phyloP scores from a whole-genome alignment of 768 basidiomycete species.

The Cystobasidiopsis lactophilus region DNA sequence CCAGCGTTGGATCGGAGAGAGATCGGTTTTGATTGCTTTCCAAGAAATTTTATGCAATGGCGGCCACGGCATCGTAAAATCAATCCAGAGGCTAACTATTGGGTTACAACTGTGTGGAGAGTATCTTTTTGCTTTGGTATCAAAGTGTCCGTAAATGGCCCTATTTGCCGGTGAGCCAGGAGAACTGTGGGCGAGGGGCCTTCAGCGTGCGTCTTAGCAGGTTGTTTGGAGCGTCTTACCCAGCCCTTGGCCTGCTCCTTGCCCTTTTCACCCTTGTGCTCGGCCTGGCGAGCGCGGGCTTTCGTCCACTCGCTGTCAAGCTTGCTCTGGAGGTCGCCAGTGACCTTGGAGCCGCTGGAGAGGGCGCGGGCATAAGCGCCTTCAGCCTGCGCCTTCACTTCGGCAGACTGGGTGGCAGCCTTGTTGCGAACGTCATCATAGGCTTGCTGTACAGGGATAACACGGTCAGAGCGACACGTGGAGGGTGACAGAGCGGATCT shows the following conservation, averaged over 20 bases:
- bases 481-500: background rate
- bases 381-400: conserved; percentile 1
- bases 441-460: background rate
- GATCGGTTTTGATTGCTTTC: too few species aligned
- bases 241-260: background rate
- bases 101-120: too few species aligned
- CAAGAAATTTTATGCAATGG: too few species aligned
- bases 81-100: too few species aligned
- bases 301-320: background rate
- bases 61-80: too few species aligned
- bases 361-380: background rate
- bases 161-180: conserved; percentile 27
- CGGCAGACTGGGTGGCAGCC: background rate
- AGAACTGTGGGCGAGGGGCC: background rate
- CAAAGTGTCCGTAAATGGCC: too few species aligned
- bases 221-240: too few species aligned
- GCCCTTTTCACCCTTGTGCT: background rate
- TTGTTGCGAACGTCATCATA: conserved; percentile 1
- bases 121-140: too few species aligned
- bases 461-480: background rate
- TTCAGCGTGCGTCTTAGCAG: too few species aligned
- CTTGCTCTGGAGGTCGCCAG: background rate
- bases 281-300: background rate
- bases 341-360: background rate
- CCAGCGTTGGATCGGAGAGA: too few species aligned